Evolutionary conservation across 345 rosid genomes (phyloP).

Genomic region (Eucalyptus fibrosa): DNA sequence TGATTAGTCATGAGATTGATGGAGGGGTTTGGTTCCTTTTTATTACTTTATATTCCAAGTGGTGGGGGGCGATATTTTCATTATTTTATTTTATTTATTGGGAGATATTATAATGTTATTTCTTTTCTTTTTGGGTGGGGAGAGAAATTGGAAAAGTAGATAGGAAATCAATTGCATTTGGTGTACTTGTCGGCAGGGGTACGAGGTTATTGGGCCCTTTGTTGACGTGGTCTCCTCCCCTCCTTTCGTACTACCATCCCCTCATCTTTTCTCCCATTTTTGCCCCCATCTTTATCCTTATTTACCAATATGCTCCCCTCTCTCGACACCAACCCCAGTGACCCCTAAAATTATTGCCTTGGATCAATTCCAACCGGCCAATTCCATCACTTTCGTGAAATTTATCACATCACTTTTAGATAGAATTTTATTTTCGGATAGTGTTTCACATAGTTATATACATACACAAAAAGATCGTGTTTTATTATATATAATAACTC

Average conservation of each 20-base stretch:
- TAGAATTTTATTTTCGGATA: background rate
- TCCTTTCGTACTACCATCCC: conserved; percentile 9
- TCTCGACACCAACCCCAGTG: background rate
- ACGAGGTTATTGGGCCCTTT: conserved; percentile 17
- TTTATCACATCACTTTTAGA: background rate
- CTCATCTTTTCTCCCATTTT: background rate
- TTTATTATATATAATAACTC: accelerated
- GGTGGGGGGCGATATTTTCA: background rate
- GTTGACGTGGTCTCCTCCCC: conserved; percentile 29
- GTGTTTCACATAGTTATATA: accelerated
- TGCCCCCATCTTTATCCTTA: background rate
- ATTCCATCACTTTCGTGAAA: background rate
- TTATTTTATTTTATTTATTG: background rate
- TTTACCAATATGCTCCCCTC: background rate
- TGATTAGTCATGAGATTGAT: background rate
- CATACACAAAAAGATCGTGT: background rate
- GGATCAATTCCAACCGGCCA: background rate
- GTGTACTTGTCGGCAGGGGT: conserved; percentile 26
- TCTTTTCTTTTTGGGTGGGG: background rate
- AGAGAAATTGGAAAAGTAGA: background rate
- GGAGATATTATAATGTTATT: background rate
- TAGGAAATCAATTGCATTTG: background rate
- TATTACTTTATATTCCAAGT: background rate
- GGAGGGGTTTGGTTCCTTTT: background rate
- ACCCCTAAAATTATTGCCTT: background rate